Evolutionary conservation across 768 basidiomycete species (phyloP), one percentile per base, ranked within the genome.

Genomic region (Termitomyces sp.): DNA sequence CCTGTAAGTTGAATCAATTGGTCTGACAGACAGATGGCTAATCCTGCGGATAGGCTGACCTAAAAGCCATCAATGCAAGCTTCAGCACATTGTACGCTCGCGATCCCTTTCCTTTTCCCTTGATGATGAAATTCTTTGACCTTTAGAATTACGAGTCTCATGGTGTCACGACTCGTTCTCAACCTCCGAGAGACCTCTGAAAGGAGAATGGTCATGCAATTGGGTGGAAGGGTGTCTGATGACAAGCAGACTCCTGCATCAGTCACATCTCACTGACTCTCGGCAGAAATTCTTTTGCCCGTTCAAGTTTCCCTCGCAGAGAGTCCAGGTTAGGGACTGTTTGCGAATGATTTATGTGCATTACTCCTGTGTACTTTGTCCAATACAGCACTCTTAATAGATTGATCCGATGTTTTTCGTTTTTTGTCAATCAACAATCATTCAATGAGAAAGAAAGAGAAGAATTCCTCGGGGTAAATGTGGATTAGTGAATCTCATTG

Each of bases 31-130:
- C 39, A 29, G 8, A 15, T 31, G 13, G 28, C 22, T 26, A 13
- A 48, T 28, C 13, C 44, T 13, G 5, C 24, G 10, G 48, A 39
- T 37, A 73, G 70, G 62, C 69, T 5, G 70, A 75, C 56, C 62
- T 74, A 31, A 73, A 74, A 64, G 71, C 73, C 6, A 62, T 74
- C 2, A 72, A 72, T 52, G 74, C 73, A 20, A 73, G 73, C 57
- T 74, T 74, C 54, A 73, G 72, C 50, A 72, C 70, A 20, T 46
- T 73, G 74, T 73, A 58, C 56, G 70, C 54, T 12, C 16, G 1
- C 20, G 1, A 24, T 24, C 9, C 10, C 34, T 36, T 51, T 36
- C 33, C 2, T 18, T 24, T 1, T 51, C 22, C 20, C 2, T 36
- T 36, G 3, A 18, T 51, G 15, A 36, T 10, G 4, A 4, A 8